Evolutionary conservation across 1,139 yeast genomes (phyloP).

Genomic region (Yamadazyma taylorii): DNA sequence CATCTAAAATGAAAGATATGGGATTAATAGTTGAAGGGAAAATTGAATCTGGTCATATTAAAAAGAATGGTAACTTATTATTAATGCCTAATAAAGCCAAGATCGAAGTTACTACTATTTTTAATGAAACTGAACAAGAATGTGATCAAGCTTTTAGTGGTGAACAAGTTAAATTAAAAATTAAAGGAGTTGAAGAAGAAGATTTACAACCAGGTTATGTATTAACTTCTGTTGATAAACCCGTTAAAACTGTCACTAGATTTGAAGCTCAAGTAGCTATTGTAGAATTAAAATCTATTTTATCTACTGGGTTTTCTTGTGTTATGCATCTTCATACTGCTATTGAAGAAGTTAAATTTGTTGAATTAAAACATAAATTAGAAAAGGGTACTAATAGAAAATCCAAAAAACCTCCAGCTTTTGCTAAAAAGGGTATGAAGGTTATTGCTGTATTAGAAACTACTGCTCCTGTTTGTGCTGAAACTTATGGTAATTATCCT

Average conservation of each 20-base stretch:
- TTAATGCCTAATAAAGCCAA: constrained; percentile 89
- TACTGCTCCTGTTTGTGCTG: constrained; percentile 86
- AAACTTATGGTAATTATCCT: constrained; percentile 86
- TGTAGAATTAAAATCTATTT: constrained; percentile 90
- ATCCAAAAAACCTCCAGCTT: constrained; percentile 96
- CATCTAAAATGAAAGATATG: constrained; percentile 92
- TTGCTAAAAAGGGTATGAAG: constrained; percentile 99
- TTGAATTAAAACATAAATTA: constrained; percentile 83
- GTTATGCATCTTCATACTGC: constrained; percentile 99
- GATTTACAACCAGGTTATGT: constrained; percentile 92
- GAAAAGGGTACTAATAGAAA: constrained; percentile 97
- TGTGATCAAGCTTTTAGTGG: constrained; percentile 90
- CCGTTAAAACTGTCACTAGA: constrained; percentile 85
- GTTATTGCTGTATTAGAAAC: constrained; percentile 89
- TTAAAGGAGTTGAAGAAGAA: constrained; percentile 97
- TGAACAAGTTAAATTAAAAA: constrained; percentile 91
- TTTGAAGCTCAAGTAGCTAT: constrained; percentile 97
- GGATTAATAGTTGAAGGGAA: constrained; percentile 98
- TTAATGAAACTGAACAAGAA: constrained; percentile 94
- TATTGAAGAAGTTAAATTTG: constrained; percentile 87
- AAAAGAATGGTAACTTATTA: constrained; percentile 71
- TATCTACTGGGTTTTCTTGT: constrained; percentile 95
- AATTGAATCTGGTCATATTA: constrained; percentile 91
- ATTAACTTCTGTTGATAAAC: constrained; percentile 78
- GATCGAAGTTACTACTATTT: constrained; percentile 84